Evolutionary conservation across 106 monocot species (phyloP).

Genomic region (Dactylorhiza incarnata): DNA sequence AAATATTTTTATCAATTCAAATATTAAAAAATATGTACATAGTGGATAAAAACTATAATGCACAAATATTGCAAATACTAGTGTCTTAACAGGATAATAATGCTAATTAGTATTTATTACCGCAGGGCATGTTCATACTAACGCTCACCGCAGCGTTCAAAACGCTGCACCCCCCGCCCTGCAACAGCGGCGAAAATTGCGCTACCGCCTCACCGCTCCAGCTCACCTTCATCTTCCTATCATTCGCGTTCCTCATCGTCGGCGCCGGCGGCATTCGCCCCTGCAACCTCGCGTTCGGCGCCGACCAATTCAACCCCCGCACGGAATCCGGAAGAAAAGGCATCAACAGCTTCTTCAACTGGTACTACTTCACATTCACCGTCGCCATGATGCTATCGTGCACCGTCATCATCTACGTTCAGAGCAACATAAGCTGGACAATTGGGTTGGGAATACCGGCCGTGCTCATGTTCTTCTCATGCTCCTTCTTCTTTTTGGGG

Average conservation of each 20-base stretch:
- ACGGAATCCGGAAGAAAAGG: constrained; percentile 56
- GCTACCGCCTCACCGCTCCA: constrained; percentile 18
- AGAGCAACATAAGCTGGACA: constrained; percentile 68
- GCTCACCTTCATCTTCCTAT: constrained; percentile 31
- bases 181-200: constrained; percentile 29
- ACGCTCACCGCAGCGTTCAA: constrained; percentile 50
- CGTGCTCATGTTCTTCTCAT: constrained; percentile 54
- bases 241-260: constrained; percentile 40
- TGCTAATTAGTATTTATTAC: neutral
- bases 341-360: constrained; percentile 94
- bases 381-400: constrained; percentile 59
- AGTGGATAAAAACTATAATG: too few species aligned
- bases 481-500: constrained; percentile 56
- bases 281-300: constrained; percentile 84
- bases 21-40: too few species aligned
- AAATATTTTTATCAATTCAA: too few species aligned
- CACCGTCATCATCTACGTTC: constrained; percentile 81
- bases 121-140: constrained; percentile 69
- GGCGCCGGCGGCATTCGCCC: constrained; percentile 88
- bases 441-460: constrained; percentile 64
- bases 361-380: constrained; percentile 88
- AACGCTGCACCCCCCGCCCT: constrained; percentile 45
- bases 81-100: too few species aligned
- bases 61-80: too few species aligned
- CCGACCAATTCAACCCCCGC: constrained; percentile 74